Percentiles rank a stretch among this genome's conserved stretches.
Conservation (phyloP, 805 yeast genomes). For the Huiozyma naganishii region DNA sequence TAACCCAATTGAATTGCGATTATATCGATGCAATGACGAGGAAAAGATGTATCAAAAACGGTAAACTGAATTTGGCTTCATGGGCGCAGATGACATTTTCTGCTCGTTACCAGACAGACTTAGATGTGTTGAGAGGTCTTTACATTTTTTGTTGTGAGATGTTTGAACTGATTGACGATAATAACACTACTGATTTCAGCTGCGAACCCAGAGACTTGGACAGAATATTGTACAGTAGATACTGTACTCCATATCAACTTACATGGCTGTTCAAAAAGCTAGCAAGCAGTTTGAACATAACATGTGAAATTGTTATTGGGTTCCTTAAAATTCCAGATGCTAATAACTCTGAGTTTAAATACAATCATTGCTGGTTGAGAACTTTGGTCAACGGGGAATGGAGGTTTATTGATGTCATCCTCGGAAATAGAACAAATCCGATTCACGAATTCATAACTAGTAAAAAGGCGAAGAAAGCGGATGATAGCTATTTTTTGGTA, state of each 20-base stretch:
- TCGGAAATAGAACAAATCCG: constrained; percentile 52
- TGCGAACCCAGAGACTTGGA: constrained; percentile 31
- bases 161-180: constrained; percentile 36
- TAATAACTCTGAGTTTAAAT: constrained; percentile 31
- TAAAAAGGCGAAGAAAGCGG: constrained; percentile 23
- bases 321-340: constrained; percentile 73
- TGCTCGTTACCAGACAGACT: constrained; percentile 38
- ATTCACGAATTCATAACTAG: constrained; percentile 32
- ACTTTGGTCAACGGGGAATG: constrained; percentile 66
- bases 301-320: constrained; percentile 71
- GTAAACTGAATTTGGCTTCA: constrained; percentile 40
- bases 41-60: constrained; percentile 28
- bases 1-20: constrained; percentile 25
- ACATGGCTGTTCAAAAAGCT: constrained; percentile 68
- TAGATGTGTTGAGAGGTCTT: constrained; percentile 57
- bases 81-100: constrained; percentile 45
- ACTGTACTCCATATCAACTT: constrained; percentile 60
- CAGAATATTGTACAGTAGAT: constrained; percentile 34
- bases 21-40: constrained; percentile 37
- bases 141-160: constrained; percentile 53
- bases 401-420: constrained; percentile 63
- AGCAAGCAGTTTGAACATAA: constrained; percentile 57
- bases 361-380: constrained; percentile 86
- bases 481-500: constrained; percentile 60
- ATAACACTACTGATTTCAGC: constrained; percentile 29